A percentile compares a stretch with the other conserved stretches of the same genome.
phyloP scores from a whole-genome alignment of 2,329 filamentous ascomycete species.

The Clarireedia homoeocarpa region DNA sequence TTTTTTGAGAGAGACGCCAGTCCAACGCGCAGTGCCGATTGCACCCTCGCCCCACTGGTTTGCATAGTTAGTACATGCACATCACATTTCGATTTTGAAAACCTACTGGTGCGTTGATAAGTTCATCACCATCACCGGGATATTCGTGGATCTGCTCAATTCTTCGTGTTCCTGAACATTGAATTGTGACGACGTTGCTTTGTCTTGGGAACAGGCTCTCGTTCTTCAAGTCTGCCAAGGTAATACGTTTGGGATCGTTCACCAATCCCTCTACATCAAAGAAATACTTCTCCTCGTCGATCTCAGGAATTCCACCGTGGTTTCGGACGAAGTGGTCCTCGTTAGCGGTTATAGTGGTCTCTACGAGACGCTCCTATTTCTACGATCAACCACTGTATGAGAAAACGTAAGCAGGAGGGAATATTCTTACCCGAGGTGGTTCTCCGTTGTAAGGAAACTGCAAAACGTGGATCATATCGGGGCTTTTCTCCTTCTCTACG shows the following conservation, averaged over 20 bases:
- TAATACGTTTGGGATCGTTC: constrained; percentile 16
- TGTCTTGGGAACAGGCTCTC: constrained; percentile 20
- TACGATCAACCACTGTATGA: not conserved
- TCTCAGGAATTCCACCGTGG: constrained; percentile 62
- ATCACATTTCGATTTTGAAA: no score
- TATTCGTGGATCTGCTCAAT: constrained; percentile 61
- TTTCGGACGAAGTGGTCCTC: constrained; percentile 61
- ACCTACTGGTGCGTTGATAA: constrained; percentile 35
- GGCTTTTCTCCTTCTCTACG: constrained; percentile 49
- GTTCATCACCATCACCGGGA: constrained; percentile 58
- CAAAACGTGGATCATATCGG: constrained; percentile 53
- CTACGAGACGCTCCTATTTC: constrained; percentile 37
- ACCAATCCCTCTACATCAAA: constrained; percentile 19
- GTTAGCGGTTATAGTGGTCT: constrained; percentile 51
- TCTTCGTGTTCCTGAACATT: constrained; percentile 61
- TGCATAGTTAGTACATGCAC: constrained; percentile 18
- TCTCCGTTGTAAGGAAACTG: constrained; percentile 60
- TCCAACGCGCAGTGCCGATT: constrained; percentile 57
- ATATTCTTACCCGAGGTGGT: constrained; percentile 36
- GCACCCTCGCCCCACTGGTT: constrained; percentile 54
- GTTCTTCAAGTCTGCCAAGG: constrained; percentile 16
- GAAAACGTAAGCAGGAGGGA: not conserved
- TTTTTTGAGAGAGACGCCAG: constrained; percentile 58
- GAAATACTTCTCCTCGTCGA: constrained; percentile 37
- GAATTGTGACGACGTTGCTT: constrained; percentile 49